Conservation (phyloP, 345 rosid species). For the Boechera divaricarpa region DNA sequence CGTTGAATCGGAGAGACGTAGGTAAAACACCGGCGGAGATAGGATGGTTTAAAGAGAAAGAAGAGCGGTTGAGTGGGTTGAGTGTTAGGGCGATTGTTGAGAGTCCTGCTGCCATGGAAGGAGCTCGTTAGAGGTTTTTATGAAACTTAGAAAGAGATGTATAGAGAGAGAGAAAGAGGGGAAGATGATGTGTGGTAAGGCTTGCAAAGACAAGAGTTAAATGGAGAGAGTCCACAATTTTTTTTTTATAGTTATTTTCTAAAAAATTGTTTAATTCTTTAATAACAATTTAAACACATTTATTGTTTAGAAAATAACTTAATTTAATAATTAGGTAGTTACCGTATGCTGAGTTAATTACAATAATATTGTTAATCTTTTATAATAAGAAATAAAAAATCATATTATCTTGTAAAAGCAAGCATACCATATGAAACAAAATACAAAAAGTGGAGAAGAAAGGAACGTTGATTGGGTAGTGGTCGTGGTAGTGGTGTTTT, state of each 20-base stretch:
- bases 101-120: conserved; percentile 39
- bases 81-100: conserved; percentile 29
- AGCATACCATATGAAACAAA: conserved; percentile 7
- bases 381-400: neutral
- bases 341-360: neutral
- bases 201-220: neutral
- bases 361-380: neutral
- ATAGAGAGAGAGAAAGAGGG: neutral
- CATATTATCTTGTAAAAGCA: neutral
- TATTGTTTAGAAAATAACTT: neutral
- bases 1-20: conserved; percentile 18
- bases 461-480: neutral
- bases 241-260: neutral
- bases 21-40: conserved; percentile 11
- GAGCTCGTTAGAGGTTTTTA: neutral
- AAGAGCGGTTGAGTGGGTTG: conserved; percentile 28
- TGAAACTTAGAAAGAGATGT: conserved; percentile 12
- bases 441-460: neutral
- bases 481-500: neutral
- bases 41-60: conserved; percentile 8
- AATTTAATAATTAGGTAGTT: too few species aligned
- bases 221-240: conserved; percentile 6
- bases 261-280: neutral
- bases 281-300: too few species aligned
- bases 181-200: conserved; percentile 23